Base-by-base conservation (phyloP, 2,329 filamentous ascomycete species). In the Pseudopyrenochaeta lycopersici region DNA sequence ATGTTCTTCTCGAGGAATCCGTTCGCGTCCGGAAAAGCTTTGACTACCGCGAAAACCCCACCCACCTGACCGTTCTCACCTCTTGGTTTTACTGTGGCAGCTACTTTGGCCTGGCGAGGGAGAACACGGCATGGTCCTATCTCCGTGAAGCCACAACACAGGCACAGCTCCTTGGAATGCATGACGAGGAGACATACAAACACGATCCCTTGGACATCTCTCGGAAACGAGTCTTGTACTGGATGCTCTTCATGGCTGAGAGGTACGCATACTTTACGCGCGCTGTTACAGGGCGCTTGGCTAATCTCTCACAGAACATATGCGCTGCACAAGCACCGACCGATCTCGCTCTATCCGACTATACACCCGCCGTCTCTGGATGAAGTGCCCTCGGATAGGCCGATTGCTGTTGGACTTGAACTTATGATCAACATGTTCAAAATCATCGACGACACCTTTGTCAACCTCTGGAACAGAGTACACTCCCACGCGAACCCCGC, bases 391-490 rank as follows among this genome's bases (percentile, higher is more conserved):
- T 82, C 82, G 45, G 85, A 87, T 62, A 75, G 79, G 0, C 80
- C 81, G 20, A 81, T 85, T 49, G 77, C 85, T 27, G 76, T 81
- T 10, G 86, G 87, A 1, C 87, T 89, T 56, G 77, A 85, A 30
- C 82, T 85, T 56, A 78, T 89, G 10, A 83, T 88, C 39, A 81
- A 84, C 45, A 81, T 87, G 12, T 89, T 86, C 71, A 81, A 83
- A 30, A 85, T 85, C 1, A 83, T 89, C 32, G 85, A 89, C 64
- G 84, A 88, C 58, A 83, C 81, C 0, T 88, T 89, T 62, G 80
- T 89, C 12, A 81, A 82, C 10, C 78, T 86, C 0, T 89, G 87
- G 86, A 89, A 89, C 68, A 85, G 87, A 56, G 79, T 82, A 3
- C 73, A 75, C 54, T 51, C 75, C 10, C 75, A 78, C n/a, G 78